Conservation (phyloP, 192 early-diverging fungal species). For the Rhizoclosmatium globosum region DNA sequence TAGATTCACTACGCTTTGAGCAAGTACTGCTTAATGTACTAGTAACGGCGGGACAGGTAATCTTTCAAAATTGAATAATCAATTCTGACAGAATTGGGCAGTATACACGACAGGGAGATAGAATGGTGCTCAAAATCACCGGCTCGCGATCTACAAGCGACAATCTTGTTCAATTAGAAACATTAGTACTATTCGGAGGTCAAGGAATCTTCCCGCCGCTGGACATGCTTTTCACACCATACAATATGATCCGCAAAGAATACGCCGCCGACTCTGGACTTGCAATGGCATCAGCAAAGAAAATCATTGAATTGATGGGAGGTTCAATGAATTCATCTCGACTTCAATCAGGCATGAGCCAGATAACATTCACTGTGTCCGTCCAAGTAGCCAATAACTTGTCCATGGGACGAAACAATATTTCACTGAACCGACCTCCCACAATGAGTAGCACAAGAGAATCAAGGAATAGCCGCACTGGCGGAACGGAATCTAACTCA, state of each 20-base stretch:
- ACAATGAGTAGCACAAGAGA: not conserved
- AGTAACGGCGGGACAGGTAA: conserved; percentile 3
- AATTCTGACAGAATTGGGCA: not conserved
- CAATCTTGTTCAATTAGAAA: not conserved
- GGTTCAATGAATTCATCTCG: not conserved
- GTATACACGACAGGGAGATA: not conserved
- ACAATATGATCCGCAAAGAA: not conserved
- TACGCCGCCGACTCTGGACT: not conserved
- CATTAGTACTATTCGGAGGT: not conserved
- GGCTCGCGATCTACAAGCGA: not conserved
- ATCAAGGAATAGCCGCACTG: not conserved
- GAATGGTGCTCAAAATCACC: not conserved
- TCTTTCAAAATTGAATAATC: not conserved
- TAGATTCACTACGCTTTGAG: conserved; percentile 20
- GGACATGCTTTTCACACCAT: not conserved
- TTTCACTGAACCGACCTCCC: not conserved
- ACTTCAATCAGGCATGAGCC: not conserved
- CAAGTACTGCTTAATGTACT: conserved; percentile 21
- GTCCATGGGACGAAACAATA: not conserved
- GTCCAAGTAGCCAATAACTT: not conserved
- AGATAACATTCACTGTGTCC: not conserved
- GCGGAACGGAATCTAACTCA: not conserved
- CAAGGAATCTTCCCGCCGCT: not conserved
- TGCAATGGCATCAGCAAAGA: conserved; percentile 6
- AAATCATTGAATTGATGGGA: conserved; percentile 32